Conservation (phyloP, 805 yeast species). For the Suhomyces sp. region DNA sequence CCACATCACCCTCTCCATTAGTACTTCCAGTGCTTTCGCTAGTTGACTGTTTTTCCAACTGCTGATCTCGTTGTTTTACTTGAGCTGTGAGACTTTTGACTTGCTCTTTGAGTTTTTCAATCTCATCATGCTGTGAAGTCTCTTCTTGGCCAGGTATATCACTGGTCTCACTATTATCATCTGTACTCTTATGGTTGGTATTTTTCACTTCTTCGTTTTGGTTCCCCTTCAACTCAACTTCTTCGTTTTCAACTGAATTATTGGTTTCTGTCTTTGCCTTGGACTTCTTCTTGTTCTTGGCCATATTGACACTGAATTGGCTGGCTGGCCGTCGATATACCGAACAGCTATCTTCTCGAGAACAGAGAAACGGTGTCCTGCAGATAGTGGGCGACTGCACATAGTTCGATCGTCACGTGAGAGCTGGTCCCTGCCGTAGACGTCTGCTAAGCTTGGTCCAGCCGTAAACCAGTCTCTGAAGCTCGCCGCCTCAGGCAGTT, state of each 20-base stretch:
- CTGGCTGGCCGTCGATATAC: not conserved
- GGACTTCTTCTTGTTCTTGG: constrained; percentile 21
- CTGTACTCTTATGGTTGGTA: not conserved
- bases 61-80: constrained; percentile 7
- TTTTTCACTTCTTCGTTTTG: not conserved
- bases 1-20: not conserved
- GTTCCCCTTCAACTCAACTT: not conserved
- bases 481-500: too few relatives aligned
- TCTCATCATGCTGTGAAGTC: not conserved
- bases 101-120: constrained; percentile 4
- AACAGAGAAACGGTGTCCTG: not conserved
- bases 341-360: not conserved
- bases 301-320: constrained; percentile 9
- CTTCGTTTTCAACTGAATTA: not conserved
- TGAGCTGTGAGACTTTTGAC: constrained; percentile 5
- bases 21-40: not conserved
- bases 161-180: not conserved
- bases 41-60: constrained; percentile 31
- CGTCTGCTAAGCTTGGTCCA: too few relatives aligned
- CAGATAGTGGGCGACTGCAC: not conserved
- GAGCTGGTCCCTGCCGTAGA: too few relatives aligned
- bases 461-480: too few relatives aligned
- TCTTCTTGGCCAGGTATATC: not conserved
- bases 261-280: constrained; percentile 15
- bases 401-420: too few relatives aligned